Base-by-base conservation (phyloP, 208 protist species). In the Acanthamoeba sp. region DNA sequence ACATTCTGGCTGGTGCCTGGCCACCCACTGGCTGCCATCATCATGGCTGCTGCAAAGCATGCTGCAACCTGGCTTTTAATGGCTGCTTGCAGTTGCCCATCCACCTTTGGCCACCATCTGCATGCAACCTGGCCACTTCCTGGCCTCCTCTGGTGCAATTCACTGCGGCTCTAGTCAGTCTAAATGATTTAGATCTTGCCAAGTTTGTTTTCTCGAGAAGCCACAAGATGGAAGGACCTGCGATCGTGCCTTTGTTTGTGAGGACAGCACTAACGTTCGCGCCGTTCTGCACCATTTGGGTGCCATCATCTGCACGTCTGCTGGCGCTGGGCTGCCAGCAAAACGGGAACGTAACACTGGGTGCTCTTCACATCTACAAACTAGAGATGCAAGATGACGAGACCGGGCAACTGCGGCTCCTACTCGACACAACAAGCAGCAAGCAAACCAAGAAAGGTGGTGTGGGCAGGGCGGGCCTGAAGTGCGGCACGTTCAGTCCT, bases 361-460 rank as follows among this genome's bases (percentile, higher is more conserved):
- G 78, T 1, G 78, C 24, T 1, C 78, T 87, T 4, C 78, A 87
- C 22, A 12, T 87, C 29, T 87, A 87, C 78, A 87, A 87, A 29
- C 45, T 87, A 6, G 38, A 52, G 45, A 87, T 87, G 22, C 29
- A 3, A 20, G 78, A 18, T 0, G 29, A 55, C 32, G 42, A 52
- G 18, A 27, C 5, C 0, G 78, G 78, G 9, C 78, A 87, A 16
- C 29, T 87, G 78, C 78, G 45, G 24, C 45, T 87, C 12, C 1
- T 87, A n/a, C n/a, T 40, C 5, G 78, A 87, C 22, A 45, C 78
- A 18, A 38, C 45, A 48, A 48, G 69, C 69, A 80, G n/a, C 22
- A 0, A 16, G 52, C 18, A 59, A 36, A 71, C 3, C 18, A 45
- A n/a, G 76, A 14, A 45, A 24, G 40, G 10, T 3, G 29, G 34